Evolutionary conservation across 495 filamentous ascomycete genomes (phyloP).

Genomic region (Amniculicola lignicola): DNA sequence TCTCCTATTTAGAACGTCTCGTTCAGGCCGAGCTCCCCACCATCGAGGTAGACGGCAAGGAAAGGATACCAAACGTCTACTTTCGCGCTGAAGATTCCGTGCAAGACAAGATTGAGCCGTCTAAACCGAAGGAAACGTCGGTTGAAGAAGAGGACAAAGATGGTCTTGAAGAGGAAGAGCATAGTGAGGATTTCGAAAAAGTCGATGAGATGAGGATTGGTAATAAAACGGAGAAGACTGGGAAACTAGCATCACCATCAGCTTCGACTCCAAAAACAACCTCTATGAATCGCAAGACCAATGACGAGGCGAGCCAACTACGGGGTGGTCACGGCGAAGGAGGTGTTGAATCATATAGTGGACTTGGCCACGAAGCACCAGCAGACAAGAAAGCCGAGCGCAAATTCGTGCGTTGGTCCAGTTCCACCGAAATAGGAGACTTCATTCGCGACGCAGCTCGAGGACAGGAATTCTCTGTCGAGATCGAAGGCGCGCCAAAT

Average conservation of each 20-base stretch:
- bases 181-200: constrained; percentile 40
- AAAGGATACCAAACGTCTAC: constrained; percentile 61
- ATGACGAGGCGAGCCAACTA: constrained; percentile 19
- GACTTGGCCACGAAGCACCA: constrained; percentile 53
- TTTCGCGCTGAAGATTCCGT: constrained; percentile 77
- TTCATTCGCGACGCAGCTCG: constrained; percentile 90
- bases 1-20: constrained; percentile 86
- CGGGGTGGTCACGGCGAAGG: constrained; percentile 48
- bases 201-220: constrained; percentile 50
- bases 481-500: constrained; percentile 67
- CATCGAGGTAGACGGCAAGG: constrained; percentile 59
- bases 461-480: constrained; percentile 77
- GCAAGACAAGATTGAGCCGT: constrained; percentile 52
- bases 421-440: constrained; percentile 86
- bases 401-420: constrained; percentile 85
- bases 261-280: not conserved
- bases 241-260: constrained; percentile 41
- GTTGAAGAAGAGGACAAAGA: constrained; percentile 40
- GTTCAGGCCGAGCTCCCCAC: constrained; percentile 85
- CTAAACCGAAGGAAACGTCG: constrained; percentile 33
- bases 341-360: constrained; percentile 59
- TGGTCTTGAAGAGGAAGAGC: constrained; percentile 31
- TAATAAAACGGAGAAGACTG: constrained; percentile 47
- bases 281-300: constrained; percentile 26
- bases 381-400: constrained; percentile 36